Evolutionary conservation across 306 rosid genomes (phyloP).

Genomic region (Fagus crenata): DNA sequence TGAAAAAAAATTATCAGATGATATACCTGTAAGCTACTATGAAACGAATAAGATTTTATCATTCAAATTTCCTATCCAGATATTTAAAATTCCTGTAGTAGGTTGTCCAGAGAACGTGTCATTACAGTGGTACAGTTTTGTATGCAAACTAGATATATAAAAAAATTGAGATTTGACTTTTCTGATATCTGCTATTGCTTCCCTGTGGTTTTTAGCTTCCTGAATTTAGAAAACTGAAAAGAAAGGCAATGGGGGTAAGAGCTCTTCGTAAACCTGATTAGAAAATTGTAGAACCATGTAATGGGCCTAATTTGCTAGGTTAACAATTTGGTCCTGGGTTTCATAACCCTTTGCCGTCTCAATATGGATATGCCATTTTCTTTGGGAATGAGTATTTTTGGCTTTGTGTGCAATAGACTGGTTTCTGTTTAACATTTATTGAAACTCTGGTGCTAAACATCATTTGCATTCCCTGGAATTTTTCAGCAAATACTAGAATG

Average conservation of each 20-base stretch:
- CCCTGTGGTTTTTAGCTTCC: not conserved
- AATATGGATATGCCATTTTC: not conserved
- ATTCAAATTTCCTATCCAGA: not conserved
- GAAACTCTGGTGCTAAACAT: not conserved
- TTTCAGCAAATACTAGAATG: not conserved
- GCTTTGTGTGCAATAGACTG: not conserved
- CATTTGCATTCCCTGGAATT: not conserved
- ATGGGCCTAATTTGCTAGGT: not conserved
- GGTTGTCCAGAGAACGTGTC: not conserved
- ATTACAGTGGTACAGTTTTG: not conserved
- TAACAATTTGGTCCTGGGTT: not conserved
- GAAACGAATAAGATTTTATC: not conserved
- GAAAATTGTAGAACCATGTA: not conserved
- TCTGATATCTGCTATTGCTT: not conserved
- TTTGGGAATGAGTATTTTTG: not conserved
- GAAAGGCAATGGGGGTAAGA: not conserved
- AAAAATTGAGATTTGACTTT: not conserved
- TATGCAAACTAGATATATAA: not conserved
- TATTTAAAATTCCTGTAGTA: not conserved
- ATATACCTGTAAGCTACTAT: not conserved
- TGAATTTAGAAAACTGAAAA: not conserved
- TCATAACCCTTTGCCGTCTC: not conserved
- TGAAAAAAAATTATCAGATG: not conserved
- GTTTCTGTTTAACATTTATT: not conserved
- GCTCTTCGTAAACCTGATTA: not conserved